Percentiles rank a stretch among this genome's conserved stretches.
These are phyloP conservation scores for Arctium minus DNA, from an alignment of 129 eudicot genomes.

Conservation along the genomic window DNA sequence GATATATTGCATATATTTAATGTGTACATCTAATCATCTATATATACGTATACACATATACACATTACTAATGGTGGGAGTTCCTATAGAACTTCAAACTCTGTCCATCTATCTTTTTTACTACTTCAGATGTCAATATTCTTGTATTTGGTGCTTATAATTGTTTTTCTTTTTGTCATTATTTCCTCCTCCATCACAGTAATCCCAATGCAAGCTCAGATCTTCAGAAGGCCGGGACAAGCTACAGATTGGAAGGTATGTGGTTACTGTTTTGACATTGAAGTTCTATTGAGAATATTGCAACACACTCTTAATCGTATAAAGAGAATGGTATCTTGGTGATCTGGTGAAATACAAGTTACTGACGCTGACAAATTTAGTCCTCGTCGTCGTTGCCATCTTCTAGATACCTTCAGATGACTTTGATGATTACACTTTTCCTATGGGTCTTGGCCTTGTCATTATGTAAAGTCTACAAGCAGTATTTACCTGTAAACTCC, in stretches of 20 bases:
- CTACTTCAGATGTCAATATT: slow-evolving; percentile 9
- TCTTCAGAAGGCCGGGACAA: slow-evolving; percentile 22
- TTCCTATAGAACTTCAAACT: background rate
- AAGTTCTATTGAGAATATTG: background rate
- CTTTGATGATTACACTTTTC: background rate
- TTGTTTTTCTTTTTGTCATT: background rate
- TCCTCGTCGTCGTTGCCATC: background rate
- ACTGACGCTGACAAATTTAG: no score
- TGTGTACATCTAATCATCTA: background rate
- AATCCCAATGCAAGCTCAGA: slow-evolving; percentile 36
- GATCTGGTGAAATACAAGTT: no score
- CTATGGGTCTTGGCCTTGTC: no score
- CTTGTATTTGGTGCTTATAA: slow-evolving; percentile 12
- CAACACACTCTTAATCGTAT: background rate
- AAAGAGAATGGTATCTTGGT: background rate
- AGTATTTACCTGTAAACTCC: no score
- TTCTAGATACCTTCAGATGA: background rate
- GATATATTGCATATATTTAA: background rate
- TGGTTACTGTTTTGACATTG: background rate
- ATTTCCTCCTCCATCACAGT: slow-evolving; percentile 33
- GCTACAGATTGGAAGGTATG: slow-evolving; percentile 33
- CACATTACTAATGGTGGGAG: background rate
- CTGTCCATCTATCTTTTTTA: background rate
- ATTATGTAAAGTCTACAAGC: no score
- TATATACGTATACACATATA: background rate